Evolutionary conservation across 2,329 filamentous ascomycete genomes (phyloP).

Genomic region (Fusarium buharicum): DNA sequence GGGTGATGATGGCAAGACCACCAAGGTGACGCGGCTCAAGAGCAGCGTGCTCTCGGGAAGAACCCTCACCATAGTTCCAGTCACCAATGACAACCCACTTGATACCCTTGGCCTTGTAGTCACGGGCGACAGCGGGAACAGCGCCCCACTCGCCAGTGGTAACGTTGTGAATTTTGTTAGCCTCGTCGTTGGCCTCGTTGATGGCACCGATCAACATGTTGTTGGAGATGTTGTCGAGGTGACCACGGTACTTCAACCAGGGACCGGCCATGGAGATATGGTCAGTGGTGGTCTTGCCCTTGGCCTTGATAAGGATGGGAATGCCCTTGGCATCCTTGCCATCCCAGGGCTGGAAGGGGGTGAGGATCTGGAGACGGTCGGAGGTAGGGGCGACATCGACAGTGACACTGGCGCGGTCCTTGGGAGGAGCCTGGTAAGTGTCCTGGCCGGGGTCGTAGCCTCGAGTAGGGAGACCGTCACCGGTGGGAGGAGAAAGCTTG

Average conservation of each 20-base stretch:
- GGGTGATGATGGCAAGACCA: slow-evolving; percentile 95
- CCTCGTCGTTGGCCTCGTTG: slow-evolving; percentile 95
- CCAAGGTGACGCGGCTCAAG: slow-evolving; percentile 97
- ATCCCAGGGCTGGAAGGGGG: slow-evolving; percentile 88
- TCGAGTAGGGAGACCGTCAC: slow-evolving; percentile 78
- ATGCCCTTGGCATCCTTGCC: slow-evolving; percentile 87
- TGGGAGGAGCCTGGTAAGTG: slow-evolving; percentile 95
- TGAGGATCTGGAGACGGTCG: slow-evolving; percentile 92
- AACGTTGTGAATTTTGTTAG: slow-evolving; percentile 96
- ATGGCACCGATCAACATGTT: slow-evolving; percentile 99
- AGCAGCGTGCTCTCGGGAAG: slow-evolving; percentile 97
- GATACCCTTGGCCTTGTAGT: slow-evolving; percentile 98
- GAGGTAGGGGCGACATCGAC: slow-evolving; percentile 89
- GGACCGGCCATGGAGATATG: slow-evolving; percentile 97
- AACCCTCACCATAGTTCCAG: slow-evolving; percentile 99
- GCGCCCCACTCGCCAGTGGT: slow-evolving; percentile 85
- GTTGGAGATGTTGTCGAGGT: slow-evolving; percentile 99
- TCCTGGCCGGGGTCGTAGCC: slow-evolving; percentile 93
- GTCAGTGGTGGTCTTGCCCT: slow-evolving; percentile 98
- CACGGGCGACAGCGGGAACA: slow-evolving; percentile 92
- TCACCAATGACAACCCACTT: slow-evolving; percentile 98
- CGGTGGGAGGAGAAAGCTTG: slow-evolving; percentile 81
- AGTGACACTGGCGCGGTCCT: slow-evolving; percentile 75
- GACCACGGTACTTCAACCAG: slow-evolving; percentile 98
- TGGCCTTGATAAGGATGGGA: slow-evolving; percentile 96